Evolutionary conservation across 768 basidiomycete species (phyloP).

Genomic region (Lentinus tigrinus): DNA sequence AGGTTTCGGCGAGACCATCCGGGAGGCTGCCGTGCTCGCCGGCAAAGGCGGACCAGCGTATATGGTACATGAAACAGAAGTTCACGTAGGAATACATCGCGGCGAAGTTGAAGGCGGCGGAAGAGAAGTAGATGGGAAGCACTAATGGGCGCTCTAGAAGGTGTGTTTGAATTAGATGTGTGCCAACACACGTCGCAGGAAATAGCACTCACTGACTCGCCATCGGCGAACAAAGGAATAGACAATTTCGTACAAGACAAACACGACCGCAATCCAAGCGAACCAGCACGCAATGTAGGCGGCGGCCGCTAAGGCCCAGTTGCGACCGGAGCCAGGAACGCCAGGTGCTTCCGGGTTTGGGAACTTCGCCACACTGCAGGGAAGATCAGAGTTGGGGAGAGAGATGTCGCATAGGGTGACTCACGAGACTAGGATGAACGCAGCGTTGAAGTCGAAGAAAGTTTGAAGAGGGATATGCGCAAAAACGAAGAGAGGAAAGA

Average conservation of each 20-base stretch:
- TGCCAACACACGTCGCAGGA: conserved; percentile 4
- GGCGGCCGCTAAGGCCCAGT: conserved; percentile 80
- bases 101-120: conserved; percentile 72
- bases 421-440: conserved; percentile 81
- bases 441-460: conserved; percentile 88
- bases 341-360: conserved; percentile 70
- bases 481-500: conserved; percentile 70
- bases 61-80: conserved; percentile 81
- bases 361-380: conserved; percentile 64
- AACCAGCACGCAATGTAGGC: conserved; percentile 84
- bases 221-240: conserved; percentile 75
- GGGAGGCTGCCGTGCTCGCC: conserved; percentile 47
- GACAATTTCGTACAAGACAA: conserved; percentile 73
- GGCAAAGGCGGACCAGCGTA: conserved; percentile 68
- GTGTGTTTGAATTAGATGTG: not conserved
- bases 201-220: conserved; percentile 67
- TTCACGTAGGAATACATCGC: conserved; percentile 78
- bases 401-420: conserved; percentile 33
- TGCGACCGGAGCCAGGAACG: conserved; percentile 68
- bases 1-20: conserved; percentile 78
- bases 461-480: conserved; percentile 74
- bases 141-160: conserved; percentile 75
- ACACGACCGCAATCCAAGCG: conserved; percentile 69
- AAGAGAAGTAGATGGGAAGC: conserved; percentile 79
- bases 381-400: conserved; percentile 2